Evolutionary conservation across 2,329 filamentous ascomycete genomes (phyloP).

Genomic region (Blumeriella jaapii): DNA sequence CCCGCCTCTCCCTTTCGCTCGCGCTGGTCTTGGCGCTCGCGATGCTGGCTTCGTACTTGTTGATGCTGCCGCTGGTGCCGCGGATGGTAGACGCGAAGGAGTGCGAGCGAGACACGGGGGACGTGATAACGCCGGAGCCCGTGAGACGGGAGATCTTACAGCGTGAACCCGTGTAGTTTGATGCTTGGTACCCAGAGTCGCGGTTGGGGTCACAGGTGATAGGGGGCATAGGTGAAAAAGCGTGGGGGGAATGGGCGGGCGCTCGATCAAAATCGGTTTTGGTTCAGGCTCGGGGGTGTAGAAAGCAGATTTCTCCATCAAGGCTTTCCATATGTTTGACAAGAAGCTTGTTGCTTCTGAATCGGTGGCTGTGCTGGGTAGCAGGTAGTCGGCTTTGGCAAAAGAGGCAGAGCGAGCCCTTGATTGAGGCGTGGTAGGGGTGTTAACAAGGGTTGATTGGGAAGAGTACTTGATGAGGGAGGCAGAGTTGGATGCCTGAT

Average conservation of each 20-base stretch:
- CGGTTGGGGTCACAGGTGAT: slow-evolving; percentile 3
- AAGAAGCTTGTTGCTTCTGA: slow-evolving; percentile 43
- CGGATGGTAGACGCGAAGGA: too few species aligned
- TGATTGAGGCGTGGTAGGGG: background rate
- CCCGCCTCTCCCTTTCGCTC: slow-evolving; percentile 7
- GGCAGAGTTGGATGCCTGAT: background rate
- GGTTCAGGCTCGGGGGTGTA: slow-evolving; percentile 33
- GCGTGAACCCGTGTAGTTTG: background rate
- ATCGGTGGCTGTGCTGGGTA: slow-evolving; percentile 43
- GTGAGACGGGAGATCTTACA: slow-evolving; percentile 10
- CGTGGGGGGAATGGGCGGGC: slow-evolving; percentile 8
- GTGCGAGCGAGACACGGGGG: too few species aligned
- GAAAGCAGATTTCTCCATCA: slow-evolving; percentile 34
- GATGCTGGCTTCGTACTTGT: slow-evolving; percentile 9
- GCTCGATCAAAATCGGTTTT: slow-evolving; percentile 14
- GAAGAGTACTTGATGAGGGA: background rate
- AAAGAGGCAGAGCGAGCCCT: slow-evolving; percentile 30
- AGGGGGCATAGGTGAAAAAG: too few species aligned
- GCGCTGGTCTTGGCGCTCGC: slow-evolving; percentile 9
- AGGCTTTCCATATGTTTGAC: slow-evolving; percentile 38
- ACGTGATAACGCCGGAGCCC: too few species aligned
- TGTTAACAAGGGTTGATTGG: too few species aligned
- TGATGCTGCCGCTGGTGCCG: slow-evolving; percentile 2
- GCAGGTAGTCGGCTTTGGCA: slow-evolving; percentile 42
- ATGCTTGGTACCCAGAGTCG: slow-evolving; percentile 6